phyloP scores from a whole-genome alignment of 2,329 filamentous ascomycete genomes.

The Thyridium curvatum region DNA sequence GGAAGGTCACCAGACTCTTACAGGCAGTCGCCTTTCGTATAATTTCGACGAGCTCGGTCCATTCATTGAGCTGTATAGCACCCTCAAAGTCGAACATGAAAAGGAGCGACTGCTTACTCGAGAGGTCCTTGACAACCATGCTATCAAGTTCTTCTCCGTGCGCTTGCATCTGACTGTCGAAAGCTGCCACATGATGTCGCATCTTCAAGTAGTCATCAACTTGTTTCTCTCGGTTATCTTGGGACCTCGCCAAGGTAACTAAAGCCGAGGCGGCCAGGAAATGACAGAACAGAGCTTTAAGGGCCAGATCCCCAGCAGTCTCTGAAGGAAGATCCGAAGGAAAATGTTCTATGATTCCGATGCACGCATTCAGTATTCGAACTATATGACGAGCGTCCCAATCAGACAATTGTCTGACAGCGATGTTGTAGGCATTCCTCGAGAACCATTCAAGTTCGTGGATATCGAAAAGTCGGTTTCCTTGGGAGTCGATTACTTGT shows the following conservation, averaged over 20 bases:
- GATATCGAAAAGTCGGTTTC: slow-evolving; percentile 47
- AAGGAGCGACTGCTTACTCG: slow-evolving; percentile 57
- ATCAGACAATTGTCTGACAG: slow-evolving; percentile 50
- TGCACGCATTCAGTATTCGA: slow-evolving; percentile 48
- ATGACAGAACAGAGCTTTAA: slow-evolving; percentile 63
- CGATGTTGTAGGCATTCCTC: slow-evolving; percentile 74
- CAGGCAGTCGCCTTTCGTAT: slow-evolving; percentile 45
- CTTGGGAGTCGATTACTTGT: slow-evolving; percentile 28
- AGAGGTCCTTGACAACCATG: slow-evolving; percentile 43
- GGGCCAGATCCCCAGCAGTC: slow-evolving; percentile 38
- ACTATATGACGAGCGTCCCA: slow-evolving; percentile 50
- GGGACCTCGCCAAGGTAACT: slow-evolving; percentile 43
- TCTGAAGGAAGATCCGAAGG: slow-evolving; percentile 36
- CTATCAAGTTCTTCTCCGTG: slow-evolving; percentile 32
- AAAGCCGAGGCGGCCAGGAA: slow-evolving; percentile 56
- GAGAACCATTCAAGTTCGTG: slow-evolving; percentile 79
- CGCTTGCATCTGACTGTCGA: slow-evolving; percentile 40
- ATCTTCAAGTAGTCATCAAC: slow-evolving; percentile 56
- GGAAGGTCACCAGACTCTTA: slow-evolving; percentile 40
- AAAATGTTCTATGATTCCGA: slow-evolving; percentile 45
- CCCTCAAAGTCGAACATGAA: slow-evolving; percentile 77
- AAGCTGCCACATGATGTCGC: slow-evolving; percentile 54
- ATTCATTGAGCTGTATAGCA: slow-evolving; percentile 58
- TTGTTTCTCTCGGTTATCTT: slow-evolving; percentile 42
- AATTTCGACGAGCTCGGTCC: slow-evolving; percentile 58